phyloP scores from a whole-genome alignment of 108 stramenopile genomes.

The Cyclotella cryptica region DNA sequence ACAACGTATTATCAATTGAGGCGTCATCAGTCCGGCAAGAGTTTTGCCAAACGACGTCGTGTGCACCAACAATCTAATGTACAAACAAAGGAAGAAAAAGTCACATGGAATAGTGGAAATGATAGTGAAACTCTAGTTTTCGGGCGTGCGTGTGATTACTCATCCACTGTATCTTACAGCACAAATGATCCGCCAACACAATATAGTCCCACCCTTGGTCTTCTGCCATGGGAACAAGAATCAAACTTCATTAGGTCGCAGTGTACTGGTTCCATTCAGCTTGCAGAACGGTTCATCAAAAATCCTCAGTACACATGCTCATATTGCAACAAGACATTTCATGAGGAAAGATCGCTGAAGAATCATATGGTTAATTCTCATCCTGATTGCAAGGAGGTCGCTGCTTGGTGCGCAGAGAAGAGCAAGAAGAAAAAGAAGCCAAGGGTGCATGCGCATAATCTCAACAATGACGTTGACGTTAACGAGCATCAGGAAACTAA shows the following conservation, averaged over 20 bases:
- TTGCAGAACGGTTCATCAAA: background rate
- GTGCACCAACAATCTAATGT: conserved; percentile 12
- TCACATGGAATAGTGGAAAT: conserved; percentile 2
- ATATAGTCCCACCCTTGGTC: background rate
- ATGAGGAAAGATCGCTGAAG: conserved; percentile 72
- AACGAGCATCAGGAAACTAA: background rate
- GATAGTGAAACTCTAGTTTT: conserved; percentile 79
- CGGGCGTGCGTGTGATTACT: conserved; percentile 53
- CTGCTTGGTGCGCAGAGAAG: conserved; percentile 33
- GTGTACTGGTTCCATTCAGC: background rate
- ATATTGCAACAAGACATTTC: conserved; percentile 69
- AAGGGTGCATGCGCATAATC: conserved; percentile 21
- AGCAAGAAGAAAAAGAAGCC: conserved; percentile 46
- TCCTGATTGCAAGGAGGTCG: conserved; percentile 45
- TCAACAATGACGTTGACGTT: background rate
- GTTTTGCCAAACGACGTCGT: conserved; percentile 67
- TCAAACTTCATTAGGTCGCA: background rate
- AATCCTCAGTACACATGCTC: background rate
- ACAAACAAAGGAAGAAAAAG: background rate
- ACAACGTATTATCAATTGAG: conserved; percentile 66
- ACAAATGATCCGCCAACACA: conserved; percentile 1
- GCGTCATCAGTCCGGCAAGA: conserved; percentile 86
- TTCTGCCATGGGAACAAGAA: conserved; percentile 46
- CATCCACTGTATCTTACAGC: background rate
- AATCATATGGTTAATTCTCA: conserved; percentile 65